These are phyloP conservation scores for Saturnispora zaruensis DNA, from an alignment of 805 yeast genomes.

Conservation along the genomic window DNA sequence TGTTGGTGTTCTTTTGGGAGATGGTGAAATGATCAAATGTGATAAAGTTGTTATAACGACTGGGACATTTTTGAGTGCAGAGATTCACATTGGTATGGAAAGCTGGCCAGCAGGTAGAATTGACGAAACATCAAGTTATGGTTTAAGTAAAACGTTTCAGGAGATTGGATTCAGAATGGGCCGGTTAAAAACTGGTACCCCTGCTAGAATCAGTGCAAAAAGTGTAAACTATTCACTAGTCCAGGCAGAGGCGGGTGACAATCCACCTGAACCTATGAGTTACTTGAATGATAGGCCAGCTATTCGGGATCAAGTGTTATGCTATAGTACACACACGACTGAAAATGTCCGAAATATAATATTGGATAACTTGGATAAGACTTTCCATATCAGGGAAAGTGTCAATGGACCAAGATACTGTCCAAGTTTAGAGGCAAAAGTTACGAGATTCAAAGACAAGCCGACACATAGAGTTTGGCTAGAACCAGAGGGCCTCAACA, in stretches of 20 bases:
- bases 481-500: slow-evolving; percentile 90
- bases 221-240: slow-evolving; percentile 64
- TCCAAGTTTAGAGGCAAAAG: slow-evolving; percentile 90
- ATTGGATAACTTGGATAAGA: slow-evolving; percentile 60
- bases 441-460: slow-evolving; percentile 72
- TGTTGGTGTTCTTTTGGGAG: slow-evolving; percentile 61
- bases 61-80: slow-evolving; percentile 92
- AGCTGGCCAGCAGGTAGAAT: slow-evolving; percentile 86
- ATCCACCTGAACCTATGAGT: slow-evolving; percentile 86
- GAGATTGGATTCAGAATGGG: slow-evolving; percentile 80
- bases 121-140: slow-evolving; percentile 87
- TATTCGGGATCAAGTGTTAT: slow-evolving; percentile 51
- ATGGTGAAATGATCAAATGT: slow-evolving; percentile 54
- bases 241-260: slow-evolving; percentile 68
- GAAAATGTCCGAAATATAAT: slow-evolving; percentile 63
- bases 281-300: slow-evolving; percentile 63
- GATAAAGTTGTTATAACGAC: slow-evolving; percentile 80
- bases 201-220: slow-evolving; percentile 71
- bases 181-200: slow-evolving; percentile 93
- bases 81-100: slow-evolving; percentile 81
- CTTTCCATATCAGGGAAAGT: slow-evolving; percentile 86
- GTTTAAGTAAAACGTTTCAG: slow-evolving; percentile 68
- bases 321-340: slow-evolving; percentile 76
- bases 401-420: slow-evolving; percentile 97
- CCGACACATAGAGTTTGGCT: slow-evolving; percentile 80